Conservation (phyloP, 140 eudicot species). For the Cichorium intybus region DNA sequence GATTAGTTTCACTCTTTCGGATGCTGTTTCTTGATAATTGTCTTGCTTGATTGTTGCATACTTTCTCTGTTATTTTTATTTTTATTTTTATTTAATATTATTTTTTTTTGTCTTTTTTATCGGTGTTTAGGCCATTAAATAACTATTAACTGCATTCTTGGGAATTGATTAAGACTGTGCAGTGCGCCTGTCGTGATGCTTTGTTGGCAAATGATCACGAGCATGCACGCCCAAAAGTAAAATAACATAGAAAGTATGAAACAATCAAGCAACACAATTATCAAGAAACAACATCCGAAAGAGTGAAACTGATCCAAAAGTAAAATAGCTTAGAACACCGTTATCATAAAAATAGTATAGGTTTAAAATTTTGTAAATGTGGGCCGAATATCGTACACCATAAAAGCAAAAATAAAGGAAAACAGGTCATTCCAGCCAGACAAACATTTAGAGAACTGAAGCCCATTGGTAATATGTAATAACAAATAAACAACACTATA, state of each 20-base stretch:
- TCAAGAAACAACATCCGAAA: neutral
- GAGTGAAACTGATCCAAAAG: neutral
- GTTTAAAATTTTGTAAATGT: no score
- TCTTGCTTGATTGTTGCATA: neutral
- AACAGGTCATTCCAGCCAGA: neutral
- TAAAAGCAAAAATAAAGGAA: neutral
- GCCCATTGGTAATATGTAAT: constrained; percentile 9
- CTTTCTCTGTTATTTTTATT: no score
- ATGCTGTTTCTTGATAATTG: neutral
- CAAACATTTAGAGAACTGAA: neutral
- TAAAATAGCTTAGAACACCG: neutral
- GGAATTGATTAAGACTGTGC: no score
- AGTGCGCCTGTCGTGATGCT: no score
- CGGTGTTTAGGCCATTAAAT: no score
- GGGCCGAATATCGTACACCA: neutral
- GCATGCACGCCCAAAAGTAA: no score
- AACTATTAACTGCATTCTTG: no score
- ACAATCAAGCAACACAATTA: neutral
- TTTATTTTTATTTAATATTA: no score
- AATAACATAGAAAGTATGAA: neutral
- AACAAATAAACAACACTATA: constrained; percentile 10
- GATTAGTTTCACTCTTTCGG: neutral
- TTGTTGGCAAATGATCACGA: no score
- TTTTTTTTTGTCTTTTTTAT: no score
- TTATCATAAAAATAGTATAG: no score